A percentile compares a stretch with the other conserved stretches of the same genome.
Evolutionary conservation across 2,329 filamentous ascomycete species (phyloP).

Genomic region (Raffaelea ambrosiae): DNA sequence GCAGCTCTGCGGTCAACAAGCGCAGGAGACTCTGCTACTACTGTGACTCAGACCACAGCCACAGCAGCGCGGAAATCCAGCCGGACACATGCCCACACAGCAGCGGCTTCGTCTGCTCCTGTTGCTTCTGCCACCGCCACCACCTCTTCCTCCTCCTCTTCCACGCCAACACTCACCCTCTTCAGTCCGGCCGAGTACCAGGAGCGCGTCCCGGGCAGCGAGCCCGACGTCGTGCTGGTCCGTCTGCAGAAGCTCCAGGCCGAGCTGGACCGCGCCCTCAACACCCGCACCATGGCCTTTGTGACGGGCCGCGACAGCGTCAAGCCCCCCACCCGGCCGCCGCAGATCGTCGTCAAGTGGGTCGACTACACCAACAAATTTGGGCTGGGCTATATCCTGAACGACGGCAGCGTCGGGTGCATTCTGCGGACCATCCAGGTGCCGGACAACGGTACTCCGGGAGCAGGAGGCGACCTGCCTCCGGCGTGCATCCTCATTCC

Average conservation of each 20-base stretch:
- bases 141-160: conserved; percentile 11
- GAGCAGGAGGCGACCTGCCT: conserved; percentile 46
- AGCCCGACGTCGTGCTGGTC: conserved; percentile 49
- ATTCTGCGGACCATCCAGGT: conserved; percentile 50
- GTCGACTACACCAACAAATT: conserved; percentile 86
- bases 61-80: background rate
- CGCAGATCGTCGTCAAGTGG: conserved; percentile 68
- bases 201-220: conserved; percentile 40
- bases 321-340: conserved; percentile 49
- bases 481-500: conserved; percentile 65
- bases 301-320: conserved; percentile 42
- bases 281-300: conserved; percentile 54
- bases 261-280: conserved; percentile 55
- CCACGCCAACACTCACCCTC: conserved; percentile 40
- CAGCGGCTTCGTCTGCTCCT: no score
- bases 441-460: conserved; percentile 31
- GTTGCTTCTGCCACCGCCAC: conserved; percentile 8
- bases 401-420: conserved; percentile 72
- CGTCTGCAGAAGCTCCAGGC: conserved; percentile 47
- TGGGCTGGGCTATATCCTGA: conserved; percentile 74
- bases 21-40: background rate
- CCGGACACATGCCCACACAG: no score
- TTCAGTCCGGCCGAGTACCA: conserved; percentile 48
- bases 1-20: no score
- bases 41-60: no score